Evolutionary conservation across 306 rosid genomes (phyloP).

Genomic region (Medicago truncatula): MtrunA17r5.0-ANR NC_053042.1:42446501-42447000

Average conservation of each 20-base stretch:
- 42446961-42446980: neutral
- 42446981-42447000: neutral
- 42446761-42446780: slow-evolving; percentile 2
- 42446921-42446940: slow-evolving; percentile 52
- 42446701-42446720: neutral
- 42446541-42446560: neutral
- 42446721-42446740: neutral
- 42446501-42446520: neutral
- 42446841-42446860: slow-evolving; percentile 6
- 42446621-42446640: neutral
- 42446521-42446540: neutral
- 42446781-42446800: slow-evolving; percentile 17
- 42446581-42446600: slow-evolving; percentile 24
- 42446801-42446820: slow-evolving; percentile 46
- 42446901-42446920: slow-evolving; percentile 7
- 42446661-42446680: neutral
- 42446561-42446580: slow-evolving; percentile 15
- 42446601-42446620: slow-evolving; percentile 15
- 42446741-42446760: slow-evolving; percentile 31
- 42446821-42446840: slow-evolving; percentile 47
- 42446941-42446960: slow-evolving; percentile 39
- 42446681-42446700: neutral
- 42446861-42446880: slow-evolving; percentile 35
- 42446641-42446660: neutral
- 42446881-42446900: slow-evolving; percentile 53